Evolutionary conservation across 2,329 filamentous ascomycete genomes (phyloP).

Genomic region (Pseudopyricularia javanii): DNA sequence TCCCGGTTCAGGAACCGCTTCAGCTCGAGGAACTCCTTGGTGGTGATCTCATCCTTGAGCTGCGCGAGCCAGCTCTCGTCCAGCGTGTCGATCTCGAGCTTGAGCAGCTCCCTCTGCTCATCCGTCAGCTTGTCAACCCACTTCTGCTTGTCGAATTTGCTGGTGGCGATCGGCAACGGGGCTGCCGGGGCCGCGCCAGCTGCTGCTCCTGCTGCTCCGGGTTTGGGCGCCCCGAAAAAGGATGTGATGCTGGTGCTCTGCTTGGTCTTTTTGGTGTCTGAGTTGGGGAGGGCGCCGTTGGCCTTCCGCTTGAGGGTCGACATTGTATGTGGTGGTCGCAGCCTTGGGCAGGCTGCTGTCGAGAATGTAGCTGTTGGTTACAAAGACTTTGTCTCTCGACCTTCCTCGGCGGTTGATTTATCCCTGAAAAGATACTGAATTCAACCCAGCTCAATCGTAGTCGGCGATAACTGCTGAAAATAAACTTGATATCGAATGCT

Average conservation of each 20-base stretch:
- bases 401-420: too few relatives aligned
- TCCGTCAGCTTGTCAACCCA: conserved; percentile 71
- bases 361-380: not conserved
- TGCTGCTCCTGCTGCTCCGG: conserved; percentile 9
- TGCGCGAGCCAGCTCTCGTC: conserved; percentile 84
- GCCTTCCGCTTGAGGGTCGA: conserved; percentile 57
- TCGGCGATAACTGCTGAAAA: too few relatives aligned
- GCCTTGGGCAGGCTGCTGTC: not conserved
- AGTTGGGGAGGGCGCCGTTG: conserved; percentile 24
- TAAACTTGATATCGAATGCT: too few relatives aligned
- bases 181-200: conserved; percentile 6
- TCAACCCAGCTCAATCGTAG: too few relatives aligned
- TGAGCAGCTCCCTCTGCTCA: conserved; percentile 72
- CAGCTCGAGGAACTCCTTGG: conserved; percentile 69
- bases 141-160: conserved; percentile 75
- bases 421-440: too few relatives aligned
- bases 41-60: conserved; percentile 75
- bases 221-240: conserved; percentile 69
- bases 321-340: conserved; percentile 22
- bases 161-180: conserved; percentile 17
- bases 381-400: not conserved
- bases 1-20: conserved; percentile 82
- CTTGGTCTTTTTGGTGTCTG: conserved; percentile 58
- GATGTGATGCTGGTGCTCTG: conserved; percentile 71
- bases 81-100: conserved; percentile 84